Base-by-base conservation (phyloP, 2,329 filamentous ascomycete species). In the Sordariomycetes sp. region DNA sequence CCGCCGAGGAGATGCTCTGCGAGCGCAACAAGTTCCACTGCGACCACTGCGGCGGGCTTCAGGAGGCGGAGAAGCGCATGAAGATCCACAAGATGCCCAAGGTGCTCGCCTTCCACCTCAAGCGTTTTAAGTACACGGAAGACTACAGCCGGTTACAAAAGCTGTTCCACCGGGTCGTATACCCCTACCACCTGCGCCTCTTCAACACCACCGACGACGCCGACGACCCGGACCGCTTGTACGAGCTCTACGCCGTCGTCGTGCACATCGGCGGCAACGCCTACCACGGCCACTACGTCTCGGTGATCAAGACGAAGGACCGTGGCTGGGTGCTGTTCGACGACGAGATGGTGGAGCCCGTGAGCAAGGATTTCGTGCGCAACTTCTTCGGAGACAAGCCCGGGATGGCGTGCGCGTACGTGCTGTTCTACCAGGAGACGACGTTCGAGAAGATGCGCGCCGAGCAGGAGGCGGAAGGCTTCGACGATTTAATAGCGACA, bases 21-120 rank as follows among this genome's bases (percentile, higher is more conserved):
- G 94, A 99, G 74, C 83, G 92, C 61, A 97, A 99, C 76, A 99
- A 99, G 69, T 99, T 99, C 64, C 93, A 99, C 69, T 99, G 94
- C 73, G 94, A 99, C 70, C 92, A 92, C 65, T 99, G 94, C 65
- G 94, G 94, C 57, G 94, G 94, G 2, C 76, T 99, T 58, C 94
- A 99, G 72, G 94, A 99, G 73, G 94, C 94, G 0, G 94, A 99
- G 72, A 99, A 97, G 77, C 84, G 94, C 62, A 99, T 99, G 94
- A 99, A 97, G 77, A 93, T 99, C 65, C 97, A 99, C 76, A 84
- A 89, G 57, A 75, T 97, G 67, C 94, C 94, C 3, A 91, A 90
- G 67, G 90, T 99, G 60, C 74, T 99, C 62, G 92, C 94, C 4
- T 76, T 99, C 59, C 94, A 99, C 69, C 74, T 99, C 62, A 99